phyloP scores from a whole-genome alignment of 306 rosid genomes.

The Spatholobus suberectus region DNA sequence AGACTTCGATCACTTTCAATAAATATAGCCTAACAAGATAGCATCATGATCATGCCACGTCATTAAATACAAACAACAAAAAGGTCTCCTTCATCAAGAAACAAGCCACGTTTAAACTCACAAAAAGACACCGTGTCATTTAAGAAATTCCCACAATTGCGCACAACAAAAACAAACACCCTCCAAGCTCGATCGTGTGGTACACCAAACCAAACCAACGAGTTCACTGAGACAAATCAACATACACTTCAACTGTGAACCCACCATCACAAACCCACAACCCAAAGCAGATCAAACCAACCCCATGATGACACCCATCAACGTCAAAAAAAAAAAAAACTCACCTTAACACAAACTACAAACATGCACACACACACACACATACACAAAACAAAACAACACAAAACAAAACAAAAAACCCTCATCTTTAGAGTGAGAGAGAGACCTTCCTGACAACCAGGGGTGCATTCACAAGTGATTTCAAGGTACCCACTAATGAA shows the following conservation, averaged over 20 bases:
- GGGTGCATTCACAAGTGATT: constrained; percentile 96
- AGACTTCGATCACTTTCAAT: constrained; percentile 47
- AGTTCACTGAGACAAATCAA: constrained; percentile 71
- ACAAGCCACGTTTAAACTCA: constrained; percentile 40
- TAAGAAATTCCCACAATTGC: constrained; percentile 28
- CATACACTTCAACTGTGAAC: constrained; percentile 65
- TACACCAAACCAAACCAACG: constrained; percentile 14
- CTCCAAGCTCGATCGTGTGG: constrained; percentile 19
- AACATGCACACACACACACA: constrained; percentile 53
- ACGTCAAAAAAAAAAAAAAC: constrained; percentile 62
- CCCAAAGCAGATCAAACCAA: constrained; percentile 53
- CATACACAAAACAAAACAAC: background rate
- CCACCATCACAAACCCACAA: constrained; percentile 36
- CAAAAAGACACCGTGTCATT: constrained; percentile 38
- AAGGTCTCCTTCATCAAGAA: constrained; percentile 24
- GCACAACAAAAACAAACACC: constrained; percentile 30
- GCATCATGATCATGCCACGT: constrained; percentile 27
- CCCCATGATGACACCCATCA: constrained; percentile 52
- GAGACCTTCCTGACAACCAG: constrained; percentile 97
- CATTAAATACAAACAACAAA: constrained; percentile 31
- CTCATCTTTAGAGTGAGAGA: constrained; percentile 43
- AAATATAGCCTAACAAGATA: constrained; percentile 28
- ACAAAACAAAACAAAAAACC: constrained; percentile 11
- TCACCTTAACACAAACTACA: constrained; percentile 22
- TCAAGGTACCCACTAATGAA: constrained; percentile 83